phyloP scores from a whole-genome alignment of 768 basidiomycete genomes.

The Leccinum disarticulatum region DNA sequence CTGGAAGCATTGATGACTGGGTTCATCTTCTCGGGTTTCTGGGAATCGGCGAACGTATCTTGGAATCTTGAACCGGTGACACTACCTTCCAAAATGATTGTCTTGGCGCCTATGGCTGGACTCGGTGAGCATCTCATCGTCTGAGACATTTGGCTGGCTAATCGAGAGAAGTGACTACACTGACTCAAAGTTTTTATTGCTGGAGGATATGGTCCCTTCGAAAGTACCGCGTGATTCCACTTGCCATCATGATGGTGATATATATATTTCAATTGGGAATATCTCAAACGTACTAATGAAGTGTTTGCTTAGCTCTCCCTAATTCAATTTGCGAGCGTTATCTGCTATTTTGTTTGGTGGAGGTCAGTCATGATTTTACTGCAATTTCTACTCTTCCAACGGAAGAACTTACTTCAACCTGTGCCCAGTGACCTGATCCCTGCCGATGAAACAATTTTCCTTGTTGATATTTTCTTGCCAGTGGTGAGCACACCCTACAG shows the following conservation, averaged over 20 bases:
- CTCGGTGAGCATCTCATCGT: not conserved
- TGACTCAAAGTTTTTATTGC: constrained; percentile 21
- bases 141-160: not conserved
- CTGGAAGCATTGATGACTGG: not conserved
- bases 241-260: constrained; percentile 22
- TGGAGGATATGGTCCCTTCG: constrained; percentile 21
- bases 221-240: not conserved
- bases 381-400: too few species aligned
- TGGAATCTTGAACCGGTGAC: rapidly evolving
- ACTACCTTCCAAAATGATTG: too few species aligned
- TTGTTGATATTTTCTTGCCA: not conserved
- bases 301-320: constrained; percentile 18
- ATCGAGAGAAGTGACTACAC: not conserved
- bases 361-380: not conserved
- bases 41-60: rapidly evolving
- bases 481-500: constrained; percentile 4
- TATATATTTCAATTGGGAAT: not conserved
- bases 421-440: too few species aligned
- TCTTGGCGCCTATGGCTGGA: not conserved
- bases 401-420: too few species aligned
- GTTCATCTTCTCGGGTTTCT: not conserved
- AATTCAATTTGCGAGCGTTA: constrained; percentile 13
- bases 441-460: too few species aligned
- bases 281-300: not conserved
- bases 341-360: not conserved